phyloP scores from a whole-genome alignment of 352 stramenopile genomes.

The Globisporangium canariense region DNA sequence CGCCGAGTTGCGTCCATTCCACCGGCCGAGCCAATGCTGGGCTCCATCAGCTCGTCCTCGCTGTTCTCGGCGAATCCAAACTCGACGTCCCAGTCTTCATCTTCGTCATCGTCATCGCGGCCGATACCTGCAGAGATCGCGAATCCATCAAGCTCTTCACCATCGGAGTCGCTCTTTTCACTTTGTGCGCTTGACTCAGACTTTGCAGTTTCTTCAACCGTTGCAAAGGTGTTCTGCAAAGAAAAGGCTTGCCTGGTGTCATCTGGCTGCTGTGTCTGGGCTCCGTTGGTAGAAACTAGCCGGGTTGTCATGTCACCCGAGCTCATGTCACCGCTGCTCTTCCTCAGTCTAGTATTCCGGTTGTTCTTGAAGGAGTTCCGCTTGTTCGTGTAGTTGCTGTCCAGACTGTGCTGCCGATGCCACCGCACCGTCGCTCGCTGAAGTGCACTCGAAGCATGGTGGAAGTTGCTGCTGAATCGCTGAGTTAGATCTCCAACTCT shows the following conservation, averaged over 20 bases:
- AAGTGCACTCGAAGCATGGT: slow-evolving; percentile 23
- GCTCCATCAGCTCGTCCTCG: slow-evolving; percentile 36
- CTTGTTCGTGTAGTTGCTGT: slow-evolving; percentile 27
- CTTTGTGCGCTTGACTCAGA: slow-evolving; percentile 9
- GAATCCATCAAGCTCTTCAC: neutral
- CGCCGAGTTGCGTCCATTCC: slow-evolving; percentile 57
- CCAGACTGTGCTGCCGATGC: slow-evolving; percentile 28
- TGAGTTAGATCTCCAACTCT: slow-evolving; percentile 4
- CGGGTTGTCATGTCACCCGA: slow-evolving; percentile 11
- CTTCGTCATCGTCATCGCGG: slow-evolving; percentile 28
- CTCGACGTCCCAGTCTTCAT: slow-evolving; percentile 78
- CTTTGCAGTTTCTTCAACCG: slow-evolving; percentile 8
- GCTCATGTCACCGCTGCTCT: slow-evolving; percentile 32
- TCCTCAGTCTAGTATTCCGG: slow-evolving; percentile 21
- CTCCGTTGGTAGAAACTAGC: neutral
- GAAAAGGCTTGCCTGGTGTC: slow-evolving; percentile 17
- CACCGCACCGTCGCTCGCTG: slow-evolving; percentile 25
- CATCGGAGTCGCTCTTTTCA: neutral
- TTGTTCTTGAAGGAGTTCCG: slow-evolving; percentile 21
- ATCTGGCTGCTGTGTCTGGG: slow-evolving; percentile 5
- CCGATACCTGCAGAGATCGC: neutral
- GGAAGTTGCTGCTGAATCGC: slow-evolving; percentile 24
- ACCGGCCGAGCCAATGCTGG: slow-evolving; percentile 25
- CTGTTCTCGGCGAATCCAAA: slow-evolving; percentile 55
- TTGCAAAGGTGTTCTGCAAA: slow-evolving; percentile 3